A percentile compares a stretch with the other conserved stretches of the same genome.
Evolutionary conservation across 139 green algal genomes (phyloP).

Genomic region (Chlamydomonas sphaeroides): DNA sequence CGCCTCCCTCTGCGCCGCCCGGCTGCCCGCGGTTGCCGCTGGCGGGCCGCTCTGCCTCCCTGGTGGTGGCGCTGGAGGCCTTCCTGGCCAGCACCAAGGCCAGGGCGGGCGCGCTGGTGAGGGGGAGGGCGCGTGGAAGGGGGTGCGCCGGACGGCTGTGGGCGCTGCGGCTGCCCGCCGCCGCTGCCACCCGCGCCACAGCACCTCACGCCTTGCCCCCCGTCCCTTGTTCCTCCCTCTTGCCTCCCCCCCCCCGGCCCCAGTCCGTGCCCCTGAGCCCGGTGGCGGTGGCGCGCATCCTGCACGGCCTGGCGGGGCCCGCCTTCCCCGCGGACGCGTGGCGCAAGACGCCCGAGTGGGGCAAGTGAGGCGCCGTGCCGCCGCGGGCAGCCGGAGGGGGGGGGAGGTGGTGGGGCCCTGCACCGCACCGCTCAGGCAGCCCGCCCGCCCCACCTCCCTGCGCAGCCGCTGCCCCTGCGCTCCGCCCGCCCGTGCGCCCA

Average conservation of each 20-base stretch:
- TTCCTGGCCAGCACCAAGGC: not conserved
- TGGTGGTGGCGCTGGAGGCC: slow-evolving; percentile 7
- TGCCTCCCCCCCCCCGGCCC: not conserved
- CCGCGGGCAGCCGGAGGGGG: too few species aligned
- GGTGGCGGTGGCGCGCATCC: slow-evolving; percentile 67
- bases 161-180: too few species aligned
- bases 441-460: too few species aligned
- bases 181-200: too few species aligned
- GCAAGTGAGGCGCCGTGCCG: slow-evolving; percentile 29
- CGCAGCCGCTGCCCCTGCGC: too few species aligned
- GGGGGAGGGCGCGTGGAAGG: not conserved
- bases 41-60: not conserved
- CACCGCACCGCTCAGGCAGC: too few species aligned
- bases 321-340: slow-evolving; percentile 68
- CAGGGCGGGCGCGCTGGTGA: too few species aligned
- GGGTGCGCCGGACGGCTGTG: too few species aligned
- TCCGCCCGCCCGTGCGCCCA: too few species aligned
- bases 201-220: not conserved
- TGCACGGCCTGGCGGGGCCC: slow-evolving; percentile 75
- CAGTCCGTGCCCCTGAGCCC: slow-evolving; percentile 31
- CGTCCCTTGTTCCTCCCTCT: not conserved
- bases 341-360: slow-evolving; percentile 69
- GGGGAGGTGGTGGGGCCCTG: too few species aligned
- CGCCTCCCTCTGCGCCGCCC: not conserved
- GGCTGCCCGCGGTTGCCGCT: slow-evolving; percentile 22